Evolutionary conservation across 2,329 filamentous ascomycete species (phyloP), one percentile per base, ranked within the genome.

Genomic region (Allantophomopsis cytisporea): DNA sequence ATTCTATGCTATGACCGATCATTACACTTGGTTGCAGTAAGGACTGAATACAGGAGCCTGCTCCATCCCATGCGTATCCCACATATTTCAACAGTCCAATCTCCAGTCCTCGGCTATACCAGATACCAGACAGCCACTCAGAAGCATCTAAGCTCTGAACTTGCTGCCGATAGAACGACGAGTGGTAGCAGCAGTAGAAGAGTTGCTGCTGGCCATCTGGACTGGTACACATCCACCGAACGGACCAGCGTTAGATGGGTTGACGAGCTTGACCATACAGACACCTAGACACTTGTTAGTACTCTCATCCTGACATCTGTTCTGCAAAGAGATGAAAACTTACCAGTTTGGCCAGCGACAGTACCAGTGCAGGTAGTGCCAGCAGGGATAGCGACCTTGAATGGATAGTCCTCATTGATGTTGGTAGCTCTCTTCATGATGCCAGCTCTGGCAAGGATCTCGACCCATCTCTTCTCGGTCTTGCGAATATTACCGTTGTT

Each of bases 241-340:
- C 5, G 62, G 62, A 0, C 62, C 63, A 2, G 57, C 59, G 10
- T 41, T 41, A 47, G 60, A 60, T 39, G 47, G 48, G 53, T 65
- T 65, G 40, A 58, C 60, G 41, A 66, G 58, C 56, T 64, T 64
- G 46, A 63, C 53, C 18, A 64, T 49, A 51, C 63, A 66, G 40
- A 64, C 58, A 28, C 11, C 23, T 28, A 12, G 7, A 28, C 11
- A 28, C 7, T 28, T 28, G 10, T 28, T 28, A 28, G 23, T 12
- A 28, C 10, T 28, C 8, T 3, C 23, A 10, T 28, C 23, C 10
- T 28, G 18, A 28, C 4, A 28, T 6, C 5, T 8, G 23, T 6
- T 20, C 23, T 10, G 23, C 5, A 10, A 28, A 12, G 23, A 12
- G 23, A 28, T 28, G 23, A 28, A 28, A 28, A 28, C 23, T 28